Percentiles rank a stretch among this genome's conserved stretches.
Conservation (phyloP, 306 rosid genomes). For the Myrica gale region DNA sequence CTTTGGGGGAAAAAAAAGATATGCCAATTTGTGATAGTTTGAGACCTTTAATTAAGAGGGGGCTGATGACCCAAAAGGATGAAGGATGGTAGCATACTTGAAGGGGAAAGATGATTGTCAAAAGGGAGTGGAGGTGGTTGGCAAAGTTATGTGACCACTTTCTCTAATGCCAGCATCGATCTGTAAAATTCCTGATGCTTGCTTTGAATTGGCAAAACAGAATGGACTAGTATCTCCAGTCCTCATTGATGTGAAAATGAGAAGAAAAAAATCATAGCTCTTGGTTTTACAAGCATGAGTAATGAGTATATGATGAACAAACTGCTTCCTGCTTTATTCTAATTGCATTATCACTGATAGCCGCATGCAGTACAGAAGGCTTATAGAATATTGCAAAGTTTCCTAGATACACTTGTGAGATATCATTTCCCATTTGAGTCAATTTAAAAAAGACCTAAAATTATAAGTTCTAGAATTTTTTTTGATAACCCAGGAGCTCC, state of each 20-base stretch:
- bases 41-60: neutral
- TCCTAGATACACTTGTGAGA: too few species aligned
- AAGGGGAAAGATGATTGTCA: neutral
- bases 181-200: neutral
- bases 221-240: neutral
- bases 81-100: neutral
- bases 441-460: too few species aligned
- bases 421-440: too few species aligned
- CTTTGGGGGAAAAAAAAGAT: neutral
- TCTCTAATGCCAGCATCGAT: constrained; percentile 1
- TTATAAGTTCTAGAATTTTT: too few species aligned
- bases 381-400: neutral
- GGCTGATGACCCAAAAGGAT: neutral
- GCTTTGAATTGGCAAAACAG: neutral
- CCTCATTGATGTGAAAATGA: neutral
- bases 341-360: neutral
- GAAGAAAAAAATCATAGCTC: neutral
- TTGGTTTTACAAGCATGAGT: neutral
- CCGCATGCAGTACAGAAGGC: neutral
- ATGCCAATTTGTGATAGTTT: neutral
- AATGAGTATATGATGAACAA: neutral
- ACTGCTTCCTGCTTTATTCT: neutral
- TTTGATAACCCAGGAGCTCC: too few species aligned
- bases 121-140: neutral
- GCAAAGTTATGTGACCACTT: neutral